Evolutionary conservation across 2,329 filamentous ascomycete genomes (phyloP).

Genomic region (Aspergillus calidoustus): DNA sequence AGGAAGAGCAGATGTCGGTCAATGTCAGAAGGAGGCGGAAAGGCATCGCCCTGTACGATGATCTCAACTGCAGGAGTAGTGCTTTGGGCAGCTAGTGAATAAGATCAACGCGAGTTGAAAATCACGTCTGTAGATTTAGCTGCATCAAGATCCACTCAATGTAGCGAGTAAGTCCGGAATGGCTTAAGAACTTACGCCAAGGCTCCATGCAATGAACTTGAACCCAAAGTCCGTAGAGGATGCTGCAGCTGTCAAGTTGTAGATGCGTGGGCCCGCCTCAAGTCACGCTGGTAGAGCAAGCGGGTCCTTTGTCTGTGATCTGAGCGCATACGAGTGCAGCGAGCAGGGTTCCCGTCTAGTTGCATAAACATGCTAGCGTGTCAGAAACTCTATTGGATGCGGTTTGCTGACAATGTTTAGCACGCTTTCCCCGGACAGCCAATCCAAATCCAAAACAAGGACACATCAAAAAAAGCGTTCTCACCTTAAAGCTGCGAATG

Average conservation of each 20-base stretch:
- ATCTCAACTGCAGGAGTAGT: constrained; percentile 8
- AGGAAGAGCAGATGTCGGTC: not conserved
- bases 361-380: constrained; percentile 34
- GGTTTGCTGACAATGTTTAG: constrained; percentile 29
- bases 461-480: constrained; percentile 27
- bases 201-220: constrained; percentile 12
- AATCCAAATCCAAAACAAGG: constrained; percentile 29
- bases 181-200: constrained; percentile 10
- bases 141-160: constrained; percentile 1
- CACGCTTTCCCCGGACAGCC: constrained; percentile 27
- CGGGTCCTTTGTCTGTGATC: constrained; percentile 17
- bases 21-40: not conserved
- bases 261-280: constrained; percentile 31
- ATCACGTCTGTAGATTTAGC: constrained; percentile 2
- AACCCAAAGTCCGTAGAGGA: constrained; percentile 14
- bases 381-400: constrained; percentile 32
- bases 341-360: constrained; percentile 30
- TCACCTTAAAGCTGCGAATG: constrained; percentile 32
- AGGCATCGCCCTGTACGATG: not conserved
- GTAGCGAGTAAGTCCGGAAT: constrained; percentile 1
- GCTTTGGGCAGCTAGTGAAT: not conserved
- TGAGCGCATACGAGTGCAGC: constrained; percentile 19
- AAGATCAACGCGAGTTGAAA: not conserved
- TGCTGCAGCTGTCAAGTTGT: constrained; percentile 28
- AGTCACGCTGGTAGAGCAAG: constrained; percentile 20